Conservation (phyloP, 2,329 filamentous ascomycete species). For the Penicillium digitatum region DNA sequence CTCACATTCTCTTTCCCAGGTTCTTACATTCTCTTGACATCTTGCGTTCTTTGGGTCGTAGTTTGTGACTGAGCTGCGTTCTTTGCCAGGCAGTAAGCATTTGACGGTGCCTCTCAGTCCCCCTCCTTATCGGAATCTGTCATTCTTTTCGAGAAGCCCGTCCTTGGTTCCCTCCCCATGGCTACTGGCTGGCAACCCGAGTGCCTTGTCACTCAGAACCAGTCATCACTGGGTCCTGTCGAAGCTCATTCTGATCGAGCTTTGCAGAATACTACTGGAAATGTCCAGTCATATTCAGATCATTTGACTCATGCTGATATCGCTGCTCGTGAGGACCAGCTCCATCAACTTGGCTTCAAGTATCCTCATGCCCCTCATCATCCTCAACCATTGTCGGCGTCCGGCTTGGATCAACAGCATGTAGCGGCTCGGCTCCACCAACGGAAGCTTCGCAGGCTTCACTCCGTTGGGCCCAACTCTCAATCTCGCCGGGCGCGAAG, state of each 20-base stretch:
- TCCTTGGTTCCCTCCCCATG: slow-evolving; percentile 35
- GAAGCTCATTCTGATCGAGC: slow-evolving; percentile 37
- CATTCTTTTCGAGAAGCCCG: slow-evolving; percentile 40
- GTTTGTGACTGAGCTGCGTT: slow-evolving; percentile 36
- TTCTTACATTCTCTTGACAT: slow-evolving; percentile 43
- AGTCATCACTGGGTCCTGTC: slow-evolving; percentile 34
- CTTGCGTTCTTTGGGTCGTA: slow-evolving; percentile 38
- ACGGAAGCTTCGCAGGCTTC: slow-evolving; percentile 36
- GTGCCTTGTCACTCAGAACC: slow-evolving; percentile 38
- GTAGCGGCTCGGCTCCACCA: slow-evolving; percentile 32
- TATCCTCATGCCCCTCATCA: slow-evolving; percentile 32
- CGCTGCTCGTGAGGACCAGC: slow-evolving; percentile 32
- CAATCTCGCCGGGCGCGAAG: slow-evolving; percentile 29
- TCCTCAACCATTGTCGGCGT: slow-evolving; percentile 26
- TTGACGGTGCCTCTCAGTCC: slow-evolving; percentile 31
- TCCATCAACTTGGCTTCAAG: slow-evolving; percentile 36
- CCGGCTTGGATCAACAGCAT: slow-evolving; percentile 25
- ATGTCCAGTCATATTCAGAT: slow-evolving; percentile 42
- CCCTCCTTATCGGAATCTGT: slow-evolving; percentile 38
- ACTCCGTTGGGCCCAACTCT: slow-evolving; percentile 31
- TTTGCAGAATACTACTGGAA: slow-evolving; percentile 44
- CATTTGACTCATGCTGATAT: slow-evolving; percentile 28
- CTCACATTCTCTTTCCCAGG: slow-evolving; percentile 44
- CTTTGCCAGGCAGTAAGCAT: slow-evolving; percentile 40
- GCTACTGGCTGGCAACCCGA: slow-evolving; percentile 42